Evolutionary conservation across 2,329 filamentous ascomycete genomes (phyloP).

Genomic region (Helminthosporium solani): DNA sequence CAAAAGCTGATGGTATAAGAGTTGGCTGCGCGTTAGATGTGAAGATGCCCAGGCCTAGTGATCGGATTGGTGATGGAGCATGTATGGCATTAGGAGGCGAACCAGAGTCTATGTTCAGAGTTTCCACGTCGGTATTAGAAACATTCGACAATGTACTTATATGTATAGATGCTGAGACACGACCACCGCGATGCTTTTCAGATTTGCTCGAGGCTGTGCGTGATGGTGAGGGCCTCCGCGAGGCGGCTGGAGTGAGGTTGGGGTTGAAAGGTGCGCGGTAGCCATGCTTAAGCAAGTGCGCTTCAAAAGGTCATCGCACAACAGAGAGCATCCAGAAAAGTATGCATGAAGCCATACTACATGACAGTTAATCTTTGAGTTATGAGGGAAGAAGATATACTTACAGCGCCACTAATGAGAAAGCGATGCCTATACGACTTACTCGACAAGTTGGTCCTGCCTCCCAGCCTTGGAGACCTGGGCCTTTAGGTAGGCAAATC

Average conservation of each 20-base stretch:
- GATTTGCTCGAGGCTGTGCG: slow-evolving; percentile 15
- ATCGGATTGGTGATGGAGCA: slow-evolving; percentile 19
- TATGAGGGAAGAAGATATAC: slow-evolving; percentile 6
- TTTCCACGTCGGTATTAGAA: slow-evolving; percentile 30
- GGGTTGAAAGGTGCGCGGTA: slow-evolving; percentile 13
- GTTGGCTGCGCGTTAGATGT: slow-evolving; percentile 31
- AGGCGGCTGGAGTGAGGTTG: slow-evolving; percentile 18
- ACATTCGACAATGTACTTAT: slow-evolving; percentile 16
- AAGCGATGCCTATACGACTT: slow-evolving; percentile 30
- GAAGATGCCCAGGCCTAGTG: slow-evolving; percentile 27
- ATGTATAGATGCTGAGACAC: slow-evolving; percentile 18
- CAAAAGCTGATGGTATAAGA: slow-evolving; percentile 27
- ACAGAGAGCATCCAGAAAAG: slow-evolving; percentile 37
- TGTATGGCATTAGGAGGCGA: slow-evolving; percentile 21
- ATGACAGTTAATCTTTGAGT: slow-evolving; percentile 1
- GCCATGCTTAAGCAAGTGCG: slow-evolving; percentile 32
- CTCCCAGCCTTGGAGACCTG: slow-evolving; percentile 32
- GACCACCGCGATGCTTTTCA: slow-evolving; percentile 14
- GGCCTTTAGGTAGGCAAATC: slow-evolving; percentile 26
- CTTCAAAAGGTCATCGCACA: slow-evolving; percentile 41
- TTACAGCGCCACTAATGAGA: slow-evolving; percentile 39
- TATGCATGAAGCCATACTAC: slow-evolving; percentile 32
- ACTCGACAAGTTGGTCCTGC: slow-evolving; percentile 33
- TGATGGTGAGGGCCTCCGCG: slow-evolving; percentile 18
- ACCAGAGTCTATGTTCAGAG: slow-evolving; percentile 21